Percentiles rank a stretch among this genome's conserved stretches.
phyloP scores from a whole-genome alignment of 164 flowering plant genomes.

The Magnolia changhungtana region DNA sequence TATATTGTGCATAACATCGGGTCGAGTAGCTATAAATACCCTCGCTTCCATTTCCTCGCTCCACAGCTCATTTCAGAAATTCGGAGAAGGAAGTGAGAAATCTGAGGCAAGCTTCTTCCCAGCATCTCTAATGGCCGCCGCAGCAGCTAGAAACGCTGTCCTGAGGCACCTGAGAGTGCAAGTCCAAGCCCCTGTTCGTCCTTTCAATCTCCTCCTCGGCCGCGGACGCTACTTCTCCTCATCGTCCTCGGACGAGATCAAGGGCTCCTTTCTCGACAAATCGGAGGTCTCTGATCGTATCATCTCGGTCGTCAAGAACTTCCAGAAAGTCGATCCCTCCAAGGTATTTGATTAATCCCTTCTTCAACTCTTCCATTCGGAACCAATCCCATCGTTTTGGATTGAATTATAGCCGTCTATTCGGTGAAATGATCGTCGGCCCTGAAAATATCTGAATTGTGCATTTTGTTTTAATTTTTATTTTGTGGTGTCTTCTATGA shows the following conservation, averaged over 20 bases:
- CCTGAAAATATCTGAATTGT: no score
- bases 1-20: no score
- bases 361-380: background rate
- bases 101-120: no score
- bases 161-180: slow-evolving; percentile 56
- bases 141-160: slow-evolving; percentile 34
- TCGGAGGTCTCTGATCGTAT: slow-evolving; percentile 84
- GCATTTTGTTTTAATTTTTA: no score
- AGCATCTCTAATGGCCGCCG: background rate
- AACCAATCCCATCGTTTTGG: no score
- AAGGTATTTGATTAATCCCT: slow-evolving; percentile 5
- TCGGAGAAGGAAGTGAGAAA: no score
- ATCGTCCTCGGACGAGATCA: slow-evolving; percentile 40
- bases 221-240: slow-evolving; percentile 27
- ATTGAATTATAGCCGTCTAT: no score
- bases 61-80: no score
- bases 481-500: no score
- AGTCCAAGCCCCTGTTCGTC: slow-evolving; percentile 23
- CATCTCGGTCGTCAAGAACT: slow-evolving; percentile 66
- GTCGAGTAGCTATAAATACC: no score
- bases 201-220: slow-evolving; percentile 14
- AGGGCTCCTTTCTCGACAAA: slow-evolving; percentile 83
- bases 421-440: no score
- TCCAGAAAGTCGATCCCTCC: slow-evolving; percentile 75
- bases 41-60: no score